phyloP scores from a whole-genome alignment of 441 rosid species.

The Melastoma candidum region DNA sequence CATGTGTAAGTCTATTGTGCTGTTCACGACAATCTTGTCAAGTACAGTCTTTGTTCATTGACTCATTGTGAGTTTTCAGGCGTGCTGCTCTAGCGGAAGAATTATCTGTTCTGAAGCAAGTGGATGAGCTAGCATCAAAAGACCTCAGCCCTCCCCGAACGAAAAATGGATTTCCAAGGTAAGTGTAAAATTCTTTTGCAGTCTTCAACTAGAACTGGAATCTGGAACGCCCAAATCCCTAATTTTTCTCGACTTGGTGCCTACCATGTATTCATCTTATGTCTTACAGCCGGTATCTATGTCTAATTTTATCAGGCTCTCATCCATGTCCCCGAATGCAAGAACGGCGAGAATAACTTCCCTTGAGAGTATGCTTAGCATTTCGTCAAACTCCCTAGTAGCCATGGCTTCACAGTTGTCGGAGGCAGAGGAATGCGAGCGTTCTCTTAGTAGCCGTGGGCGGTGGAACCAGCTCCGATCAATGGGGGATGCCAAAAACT shows the following conservation, averaged over 20 bases:
- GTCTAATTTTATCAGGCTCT: slow-evolving; percentile 46
- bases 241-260: background rate
- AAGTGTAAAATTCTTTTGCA: slow-evolving; percentile 6
- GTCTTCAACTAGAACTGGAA: background rate
- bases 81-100: slow-evolving; percentile 95
- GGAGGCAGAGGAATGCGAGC: slow-evolving; percentile 96
- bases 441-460: slow-evolving; percentile 77
- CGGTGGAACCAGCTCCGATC: slow-evolving; percentile 98
- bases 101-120: slow-evolving; percentile 81
- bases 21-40: background rate
- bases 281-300: background rate
- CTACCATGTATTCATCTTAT: background rate
- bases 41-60: background rate
- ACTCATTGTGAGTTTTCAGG: slow-evolving; percentile 32
- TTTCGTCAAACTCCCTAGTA: slow-evolving; percentile 86
- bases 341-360: slow-evolving; percentile 80
- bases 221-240: too few species aligned
- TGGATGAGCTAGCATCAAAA: slow-evolving; percentile 80
- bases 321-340: slow-evolving; percentile 92
- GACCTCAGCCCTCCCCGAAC: slow-evolving; percentile 94
- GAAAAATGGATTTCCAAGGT: slow-evolving; percentile 92
- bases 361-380: slow-evolving; percentile 84
- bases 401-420: slow-evolving; percentile 99
- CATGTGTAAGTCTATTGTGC: slow-evolving; percentile 59
- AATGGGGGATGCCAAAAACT: slow-evolving; percentile 96